Conservation (phyloP, 441 rosid species). For the Bruguiera hainesii region DNA sequence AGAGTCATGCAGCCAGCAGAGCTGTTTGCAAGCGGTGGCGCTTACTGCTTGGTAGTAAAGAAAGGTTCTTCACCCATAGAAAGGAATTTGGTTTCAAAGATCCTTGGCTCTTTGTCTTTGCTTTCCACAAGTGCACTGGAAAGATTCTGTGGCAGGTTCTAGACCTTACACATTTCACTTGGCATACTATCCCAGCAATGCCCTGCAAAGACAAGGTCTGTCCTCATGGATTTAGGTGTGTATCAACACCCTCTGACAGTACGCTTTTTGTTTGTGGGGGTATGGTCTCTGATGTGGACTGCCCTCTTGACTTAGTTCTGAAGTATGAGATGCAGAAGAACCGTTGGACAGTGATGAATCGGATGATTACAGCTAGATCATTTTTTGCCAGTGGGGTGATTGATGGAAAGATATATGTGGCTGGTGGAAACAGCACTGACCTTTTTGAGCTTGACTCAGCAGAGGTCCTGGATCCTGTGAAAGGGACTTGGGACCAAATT, state of each 20-base stretch:
- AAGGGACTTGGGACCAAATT: conserved; percentile 58
- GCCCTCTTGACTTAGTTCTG: conserved; percentile 77
- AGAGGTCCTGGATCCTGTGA: conserved; percentile 66
- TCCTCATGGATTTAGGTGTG: conserved; percentile 76
- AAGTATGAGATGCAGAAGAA: conserved; percentile 78
- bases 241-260: conserved; percentile 56
- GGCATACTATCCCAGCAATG: conserved; percentile 88
- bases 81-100: conserved; percentile 70
- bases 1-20: conserved; percentile 58
- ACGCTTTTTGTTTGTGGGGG: conserved; percentile 84
- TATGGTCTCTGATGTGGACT: conserved; percentile 71
- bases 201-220: conserved; percentile 84
- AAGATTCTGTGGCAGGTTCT: conserved; percentile 84
- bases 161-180: conserved; percentile 61
- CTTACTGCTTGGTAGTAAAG: conserved; percentile 60
- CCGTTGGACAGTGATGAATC: conserved; percentile 71
- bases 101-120: conserved; percentile 84
- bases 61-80: conserved; percentile 61
- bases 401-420: conserved; percentile 71
- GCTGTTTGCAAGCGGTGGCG: conserved; percentile 84
- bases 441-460: conserved; percentile 74
- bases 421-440: conserved; percentile 78
- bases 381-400: conserved; percentile 78
- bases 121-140: conserved; percentile 72
- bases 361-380: conserved; percentile 71